Percentiles rank a stretch among this genome's conserved stretches.
Evolutionary conservation across 192 early-diverging fungal species (phyloP).

Genomic region (Podila horticola): DNA sequence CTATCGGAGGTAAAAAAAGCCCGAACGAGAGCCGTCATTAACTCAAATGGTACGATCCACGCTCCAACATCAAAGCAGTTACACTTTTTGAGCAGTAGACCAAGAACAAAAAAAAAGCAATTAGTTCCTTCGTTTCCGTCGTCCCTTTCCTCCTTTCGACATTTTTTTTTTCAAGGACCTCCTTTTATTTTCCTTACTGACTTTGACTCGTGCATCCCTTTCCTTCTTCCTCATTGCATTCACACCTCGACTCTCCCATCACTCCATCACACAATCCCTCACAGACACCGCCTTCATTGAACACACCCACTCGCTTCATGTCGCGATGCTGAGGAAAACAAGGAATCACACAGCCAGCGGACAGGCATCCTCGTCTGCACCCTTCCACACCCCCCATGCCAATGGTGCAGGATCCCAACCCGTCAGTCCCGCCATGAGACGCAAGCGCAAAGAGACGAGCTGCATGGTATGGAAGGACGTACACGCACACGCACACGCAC

Average conservation of each 20-base stretch:
- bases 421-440: slow-evolving; percentile 35
- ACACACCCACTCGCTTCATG: not conserved
- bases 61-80: no score
- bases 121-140: no score
- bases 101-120: no score
- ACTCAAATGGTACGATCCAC: no score
- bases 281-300: not conserved
- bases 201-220: no score
- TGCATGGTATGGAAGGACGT: slow-evolving; percentile 31
- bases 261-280: not conserved
- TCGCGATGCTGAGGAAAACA: not conserved
- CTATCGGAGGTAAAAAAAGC: no score
- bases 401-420: slow-evolving; percentile 2
- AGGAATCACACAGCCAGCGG: not conserved
- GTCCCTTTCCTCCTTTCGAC: no score
- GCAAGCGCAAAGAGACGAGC: slow-evolving; percentile 35
- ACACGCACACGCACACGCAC: not conserved
- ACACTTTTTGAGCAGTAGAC: no score
- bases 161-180: no score
- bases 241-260: not conserved
- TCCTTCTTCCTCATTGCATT: not conserved
- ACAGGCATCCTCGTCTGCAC: not conserved
- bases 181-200: no score
- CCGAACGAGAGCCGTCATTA: no score
- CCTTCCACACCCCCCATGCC: not conserved